phyloP scores from a whole-genome alignment of 2,329 filamentous ascomycete species.

The Trichoderma koningiopsis region DNA sequence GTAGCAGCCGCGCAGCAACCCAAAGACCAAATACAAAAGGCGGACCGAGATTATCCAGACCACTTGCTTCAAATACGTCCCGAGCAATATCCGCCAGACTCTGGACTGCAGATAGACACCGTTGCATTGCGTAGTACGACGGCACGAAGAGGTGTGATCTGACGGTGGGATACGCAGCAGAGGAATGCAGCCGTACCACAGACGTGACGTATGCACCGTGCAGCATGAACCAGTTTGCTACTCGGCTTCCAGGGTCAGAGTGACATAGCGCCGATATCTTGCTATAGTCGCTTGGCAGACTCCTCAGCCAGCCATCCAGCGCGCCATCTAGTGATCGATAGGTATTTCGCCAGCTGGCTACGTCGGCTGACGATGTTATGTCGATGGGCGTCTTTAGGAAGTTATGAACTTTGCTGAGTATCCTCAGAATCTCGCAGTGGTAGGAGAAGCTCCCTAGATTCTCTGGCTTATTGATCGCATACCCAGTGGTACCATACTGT shows the following conservation, averaged over 20 bases:
- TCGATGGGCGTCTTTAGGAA: slow-evolving; percentile 47
- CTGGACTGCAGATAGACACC: slow-evolving; percentile 48
- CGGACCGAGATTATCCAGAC: slow-evolving; percentile 46
- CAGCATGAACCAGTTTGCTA: slow-evolving; percentile 52
- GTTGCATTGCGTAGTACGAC: slow-evolving; percentile 49
- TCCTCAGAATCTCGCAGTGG: slow-evolving; percentile 48
- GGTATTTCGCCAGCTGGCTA: slow-evolving; percentile 45
- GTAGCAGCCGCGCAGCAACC: slow-evolving; percentile 45
- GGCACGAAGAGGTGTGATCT: slow-evolving; percentile 47
- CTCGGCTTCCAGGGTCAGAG: slow-evolving; percentile 48
- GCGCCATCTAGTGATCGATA: slow-evolving; percentile 45
- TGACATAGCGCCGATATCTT: slow-evolving; percentile 50
- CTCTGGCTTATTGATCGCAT: slow-evolving; percentile 43
- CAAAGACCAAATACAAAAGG: slow-evolving; percentile 50
- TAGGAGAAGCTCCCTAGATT: slow-evolving; percentile 50
- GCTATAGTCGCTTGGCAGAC: slow-evolving; percentile 48
- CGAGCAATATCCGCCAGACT: slow-evolving; percentile 47
- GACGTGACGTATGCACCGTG: slow-evolving; percentile 49
- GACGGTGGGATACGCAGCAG: slow-evolving; percentile 46
- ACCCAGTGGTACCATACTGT: slow-evolving; percentile 33
- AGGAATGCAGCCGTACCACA: slow-evolving; percentile 48
- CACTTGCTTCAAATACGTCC: slow-evolving; percentile 48
- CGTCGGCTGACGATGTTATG: slow-evolving; percentile 42
- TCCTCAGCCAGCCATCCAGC: slow-evolving; percentile 47
- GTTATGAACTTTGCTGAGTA: slow-evolving; percentile 47